A percentile compares a stretch with the other conserved stretches of the same genome.
Evolutionary conservation across 208 protist species (phyloP).

Genomic region (Trypanosoma brucei): DNA sequence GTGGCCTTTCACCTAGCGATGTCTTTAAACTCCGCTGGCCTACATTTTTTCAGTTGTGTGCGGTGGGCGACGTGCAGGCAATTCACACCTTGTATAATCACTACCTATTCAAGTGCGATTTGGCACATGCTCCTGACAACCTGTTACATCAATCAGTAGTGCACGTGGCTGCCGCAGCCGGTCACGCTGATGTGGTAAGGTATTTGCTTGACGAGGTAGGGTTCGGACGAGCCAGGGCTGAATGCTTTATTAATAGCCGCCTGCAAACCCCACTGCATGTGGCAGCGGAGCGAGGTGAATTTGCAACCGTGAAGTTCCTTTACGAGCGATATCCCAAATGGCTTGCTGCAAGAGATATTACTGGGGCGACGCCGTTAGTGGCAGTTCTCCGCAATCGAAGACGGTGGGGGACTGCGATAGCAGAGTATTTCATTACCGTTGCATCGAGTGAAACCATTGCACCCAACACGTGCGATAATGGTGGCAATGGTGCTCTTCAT

Average conservation of each 20-base stretch:
- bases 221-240: slow-evolving; percentile 5
- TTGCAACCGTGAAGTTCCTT: slow-evolving; percentile 44
- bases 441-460: slow-evolving; percentile 34
- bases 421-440: slow-evolving; percentile 48
- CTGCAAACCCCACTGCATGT: slow-evolving; percentile 72
- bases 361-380: slow-evolving; percentile 66
- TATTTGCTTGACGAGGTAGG: slow-evolving; percentile 55
- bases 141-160: slow-evolving; percentile 35
- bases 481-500: slow-evolving; percentile 57
- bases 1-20: slow-evolving; percentile 43
- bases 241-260: slow-evolving; percentile 37
- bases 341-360: slow-evolving; percentile 39
- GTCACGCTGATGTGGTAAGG: slow-evolving; percentile 40
- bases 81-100: slow-evolving; percentile 54
- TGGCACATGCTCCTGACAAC: slow-evolving; percentile 29
- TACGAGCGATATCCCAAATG: slow-evolving; percentile 28
- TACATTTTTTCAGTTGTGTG: slow-evolving; percentile 52
- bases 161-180: slow-evolving; percentile 41
- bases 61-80: slow-evolving; percentile 41
- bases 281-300: slow-evolving; percentile 41
- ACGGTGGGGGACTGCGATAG: slow-evolving; percentile 29
- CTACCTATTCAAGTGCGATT: slow-evolving; percentile 49
- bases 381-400: slow-evolving; percentile 43
- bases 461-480: slow-evolving; percentile 35
- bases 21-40: slow-evolving; percentile 61